Evolutionary conservation across 306 rosid species (phyloP), one percentile per base, ranked within the genome.

Genomic region (Hylodesmum podocarpum): DNA sequence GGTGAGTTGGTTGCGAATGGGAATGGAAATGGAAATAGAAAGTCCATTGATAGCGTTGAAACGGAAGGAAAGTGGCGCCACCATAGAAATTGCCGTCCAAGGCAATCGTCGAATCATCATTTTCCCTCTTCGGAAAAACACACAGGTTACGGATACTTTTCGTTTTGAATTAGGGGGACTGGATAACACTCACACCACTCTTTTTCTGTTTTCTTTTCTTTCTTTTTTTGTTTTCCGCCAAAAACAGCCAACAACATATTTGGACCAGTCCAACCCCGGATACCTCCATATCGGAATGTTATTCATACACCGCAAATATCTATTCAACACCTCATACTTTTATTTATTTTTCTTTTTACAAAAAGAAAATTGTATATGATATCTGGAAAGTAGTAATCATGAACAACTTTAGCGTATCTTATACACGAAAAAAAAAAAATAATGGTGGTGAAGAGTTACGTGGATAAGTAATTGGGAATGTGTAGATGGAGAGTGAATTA

Each of bases 91-190:
- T 78, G 88, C 88, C 86, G 80, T 66, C 13, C 84, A 86, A 11
- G 93, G 89, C 59, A 88, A 64, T 27, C 89, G 89, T n/a, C 87
- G 89, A 29, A 83, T 67, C 83, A 89, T 39, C 93, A 90, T 89
- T 81, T 74, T 64, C 22, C n/a, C 46, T 37, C 50, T 21, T 21
- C 33, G 19, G 28, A 64, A 5, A 31, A 25, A 57, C 18, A 2
- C 40, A 6, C 40, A 3, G n/a, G n/a, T n/a, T n/a, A n/a, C n/a
- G n/a, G 8, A 46, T 46, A 5, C 15, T 31, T 33, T 9, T 3
- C n/a, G 18, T 36, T 63, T 63, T 36, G 4, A 62, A 34, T 10
- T 3, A 33, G 28, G 47, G 10, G 47, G 28, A 36, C 10, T 36
- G 69, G 27, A 33, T 25, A 15, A 16, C 11, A 7, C 43, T n/a